These are phyloP conservation scores for Rhipidocladum racemiflorum DNA, from an alignment of 176 grass and related monocot genomes.

Conservation along the genomic window DNA sequence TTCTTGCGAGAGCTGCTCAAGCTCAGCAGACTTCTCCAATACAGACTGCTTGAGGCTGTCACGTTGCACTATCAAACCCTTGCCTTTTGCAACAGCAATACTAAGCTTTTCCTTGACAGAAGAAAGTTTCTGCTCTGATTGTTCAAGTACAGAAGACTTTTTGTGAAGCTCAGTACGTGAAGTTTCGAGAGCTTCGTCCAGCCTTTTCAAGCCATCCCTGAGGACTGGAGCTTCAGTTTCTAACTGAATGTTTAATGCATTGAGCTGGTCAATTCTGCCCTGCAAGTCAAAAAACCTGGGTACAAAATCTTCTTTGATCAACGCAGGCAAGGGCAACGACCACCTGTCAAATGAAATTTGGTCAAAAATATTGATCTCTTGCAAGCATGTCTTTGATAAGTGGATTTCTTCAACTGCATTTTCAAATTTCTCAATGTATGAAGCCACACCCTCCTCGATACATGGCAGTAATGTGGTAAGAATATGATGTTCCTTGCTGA, in stretches of 20 bases:
- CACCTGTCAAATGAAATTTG: conserved; percentile 62
- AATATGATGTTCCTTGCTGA: conserved; percentile 49
- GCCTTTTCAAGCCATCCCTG: conserved; percentile 52
- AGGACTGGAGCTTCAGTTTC: conserved; percentile 72
- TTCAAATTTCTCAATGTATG: conserved; percentile 62
- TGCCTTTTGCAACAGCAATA: conserved; percentile 97
- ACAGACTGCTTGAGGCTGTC: conserved; percentile 89
- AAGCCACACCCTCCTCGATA: conserved; percentile 65
- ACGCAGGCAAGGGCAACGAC: conserved; percentile 56
- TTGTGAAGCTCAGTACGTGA: conserved; percentile 48
- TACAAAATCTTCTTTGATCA: conserved; percentile 60
- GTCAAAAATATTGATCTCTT: conserved; percentile 48
- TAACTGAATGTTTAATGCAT: conserved; percentile 58
- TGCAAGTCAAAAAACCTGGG: conserved; percentile 54
- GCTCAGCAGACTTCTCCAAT: conserved; percentile 69
- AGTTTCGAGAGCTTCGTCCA: conserved; percentile 54
- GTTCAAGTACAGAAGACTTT: conserved; percentile 72
- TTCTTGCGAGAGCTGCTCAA: conserved; percentile 71
- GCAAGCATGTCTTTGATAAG: conserved; percentile 76
- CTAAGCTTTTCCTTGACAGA: conserved; percentile 86
- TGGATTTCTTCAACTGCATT: conserved; percentile 53
- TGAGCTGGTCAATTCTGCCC: conserved; percentile 57
- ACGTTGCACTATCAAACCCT: conserved; percentile 87
- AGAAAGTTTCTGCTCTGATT: conserved; percentile 82
- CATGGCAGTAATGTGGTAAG: conserved; percentile 54